Conservation (phyloP, 345 rosid species). For the Eucalyptus erythrocorys region DNA sequence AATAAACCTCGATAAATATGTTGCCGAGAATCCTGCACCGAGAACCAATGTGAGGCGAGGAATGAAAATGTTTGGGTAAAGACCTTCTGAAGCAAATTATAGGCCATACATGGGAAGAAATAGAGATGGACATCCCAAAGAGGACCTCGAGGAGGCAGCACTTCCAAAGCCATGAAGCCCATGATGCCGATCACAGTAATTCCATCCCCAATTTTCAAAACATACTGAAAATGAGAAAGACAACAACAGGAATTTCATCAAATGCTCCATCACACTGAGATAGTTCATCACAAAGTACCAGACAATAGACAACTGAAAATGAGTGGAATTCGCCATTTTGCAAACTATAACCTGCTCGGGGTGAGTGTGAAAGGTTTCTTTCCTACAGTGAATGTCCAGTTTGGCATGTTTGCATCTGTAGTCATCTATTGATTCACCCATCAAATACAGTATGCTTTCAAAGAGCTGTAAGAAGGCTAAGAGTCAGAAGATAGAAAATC, state of each 20-base stretch:
- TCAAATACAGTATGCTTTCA: conserved; percentile 52
- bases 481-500: not conserved
- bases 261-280: not conserved
- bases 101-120: not conserved
- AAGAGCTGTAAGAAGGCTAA: conserved; percentile 26
- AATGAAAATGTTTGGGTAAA: not conserved
- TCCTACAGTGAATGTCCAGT: conserved; percentile 41
- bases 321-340: not conserved
- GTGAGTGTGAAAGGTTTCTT: conserved; percentile 42
- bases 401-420: conserved; percentile 45
- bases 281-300: not conserved
- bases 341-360: conserved; percentile 44
- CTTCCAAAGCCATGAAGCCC: conserved; percentile 53
- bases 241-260: not conserved
- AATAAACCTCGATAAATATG: conserved; percentile 69
- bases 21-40: conserved; percentile 62
- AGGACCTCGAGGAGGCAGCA: conserved; percentile 61
- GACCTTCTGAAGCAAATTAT: not conserved
- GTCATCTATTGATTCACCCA: conserved; percentile 44
- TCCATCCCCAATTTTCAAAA: conserved; percentile 49
- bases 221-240: conserved; percentile 26
- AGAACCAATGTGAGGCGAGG: not conserved
- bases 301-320: not conserved
- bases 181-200: conserved; percentile 36
- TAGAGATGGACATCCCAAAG: conserved; percentile 29